Base-by-base conservation (phyloP, 345 rosid genomes). In the Lepidium sativum region DNA sequence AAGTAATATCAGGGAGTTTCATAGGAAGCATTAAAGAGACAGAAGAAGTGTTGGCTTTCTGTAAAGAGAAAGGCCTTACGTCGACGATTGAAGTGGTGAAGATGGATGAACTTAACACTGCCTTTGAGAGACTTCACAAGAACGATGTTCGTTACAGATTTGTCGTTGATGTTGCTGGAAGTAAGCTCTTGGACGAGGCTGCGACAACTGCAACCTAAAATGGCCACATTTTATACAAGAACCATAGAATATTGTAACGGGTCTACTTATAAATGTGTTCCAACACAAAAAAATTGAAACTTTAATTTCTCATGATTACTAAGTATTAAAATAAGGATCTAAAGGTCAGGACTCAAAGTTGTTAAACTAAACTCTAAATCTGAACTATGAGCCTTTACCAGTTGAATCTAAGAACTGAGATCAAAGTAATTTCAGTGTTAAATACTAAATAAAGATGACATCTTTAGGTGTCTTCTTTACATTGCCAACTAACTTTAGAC, bases 91-190 rank as follows among this genome's bases (percentile, higher is more conserved):
- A 94, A 72, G 85, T 84, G 40, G 69, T 94, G 61, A 86, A 86
- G 78, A 84, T 94, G 95, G 91, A 89, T 67, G 86, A 87, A 32
- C 42, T 87, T 23, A 87, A 94, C 84, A 81, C 75, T 9, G 99
- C 96, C 6, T 33, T 94, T 4, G 96, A 89, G 69, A 80, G 99
- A 80, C 88, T 89, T 3, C 85, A 86, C 80, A 87, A 88, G 81
- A 94, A 94, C 16, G 97, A 94, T 59, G 99, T 86, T n/a, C 79
- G 99, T 56, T 89, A 89, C 43, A 72, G 97, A 69, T 94, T 94
- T 17, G 96, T 87, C 0, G 89, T 94, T 11, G 99, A 94, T 66
- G 88, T 94, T 1, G 85, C 78, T 1, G 97, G 99, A 63, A 94
- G 97, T 85, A 84, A 84, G 64, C 84, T 94, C 23, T 71, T 49